phyloP scores from a whole-genome alignment of 2,329 filamentous ascomycete species.

The Aspergillus sp. region DNA sequence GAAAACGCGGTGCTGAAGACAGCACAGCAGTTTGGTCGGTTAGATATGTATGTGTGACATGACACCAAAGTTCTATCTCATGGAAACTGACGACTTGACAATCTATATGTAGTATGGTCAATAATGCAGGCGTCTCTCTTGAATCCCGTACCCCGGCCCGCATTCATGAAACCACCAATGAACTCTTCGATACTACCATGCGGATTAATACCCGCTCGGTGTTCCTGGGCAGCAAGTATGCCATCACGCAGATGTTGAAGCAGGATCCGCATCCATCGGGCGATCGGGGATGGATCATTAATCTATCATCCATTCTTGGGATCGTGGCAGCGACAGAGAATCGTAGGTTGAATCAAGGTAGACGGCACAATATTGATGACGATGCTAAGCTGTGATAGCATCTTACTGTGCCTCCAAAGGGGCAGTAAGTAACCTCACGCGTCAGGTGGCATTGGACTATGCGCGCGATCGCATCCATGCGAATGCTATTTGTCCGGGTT shows the following conservation, averaged over 20 bases:
- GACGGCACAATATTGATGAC: constrained; percentile 8
- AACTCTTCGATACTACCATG: constrained; percentile 47
- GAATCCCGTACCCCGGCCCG: constrained; percentile 36
- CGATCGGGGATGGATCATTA: constrained; percentile 41
- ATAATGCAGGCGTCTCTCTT: constrained; percentile 53
- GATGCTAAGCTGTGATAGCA: constrained; percentile 16
- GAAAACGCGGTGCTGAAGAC: constrained; percentile 40
- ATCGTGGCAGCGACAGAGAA: constrained; percentile 28
- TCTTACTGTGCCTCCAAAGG: constrained; percentile 54
- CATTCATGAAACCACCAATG: constrained; percentile 51
- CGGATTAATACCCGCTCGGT: constrained; percentile 43
- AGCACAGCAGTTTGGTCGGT: constrained; percentile 40
- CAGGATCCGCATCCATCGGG: constrained; percentile 38
- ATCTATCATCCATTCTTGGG: constrained; percentile 35
- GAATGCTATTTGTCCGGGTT: constrained; percentile 59
- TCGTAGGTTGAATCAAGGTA: constrained; percentile 13
- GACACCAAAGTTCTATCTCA: background rate
- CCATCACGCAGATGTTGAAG: constrained; percentile 41
- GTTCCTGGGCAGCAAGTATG: constrained; percentile 47
- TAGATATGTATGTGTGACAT: constrained; percentile 44
- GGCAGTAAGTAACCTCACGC: constrained; percentile 53
- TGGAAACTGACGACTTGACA: background rate
- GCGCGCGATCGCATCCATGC: constrained; percentile 52
- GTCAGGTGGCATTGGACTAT: constrained; percentile 53
- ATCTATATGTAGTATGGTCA: constrained; percentile 43